Percentiles rank a stretch among this genome's conserved stretches.
Evolutionary conservation across 2,329 filamentous ascomycete species (phyloP).

Genomic region (Fusarium sp.): DNA sequence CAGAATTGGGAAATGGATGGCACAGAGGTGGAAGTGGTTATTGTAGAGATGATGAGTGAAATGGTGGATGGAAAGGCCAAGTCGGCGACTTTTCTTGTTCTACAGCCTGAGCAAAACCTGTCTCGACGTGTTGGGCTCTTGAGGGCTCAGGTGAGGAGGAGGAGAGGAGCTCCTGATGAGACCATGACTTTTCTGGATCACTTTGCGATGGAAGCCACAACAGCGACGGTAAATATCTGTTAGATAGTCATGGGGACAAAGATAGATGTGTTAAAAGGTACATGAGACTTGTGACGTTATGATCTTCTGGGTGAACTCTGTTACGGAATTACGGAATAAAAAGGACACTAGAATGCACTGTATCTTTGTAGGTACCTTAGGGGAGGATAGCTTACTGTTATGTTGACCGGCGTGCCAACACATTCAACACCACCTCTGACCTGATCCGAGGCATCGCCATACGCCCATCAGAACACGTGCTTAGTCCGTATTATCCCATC

Average conservation of each 20-base stretch:
- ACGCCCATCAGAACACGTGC: not conserved
- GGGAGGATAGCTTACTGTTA: not conserved
- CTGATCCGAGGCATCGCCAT: not conserved
- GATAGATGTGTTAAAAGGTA: not conserved
- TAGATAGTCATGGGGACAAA: not conserved
- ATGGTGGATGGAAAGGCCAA: not conserved
- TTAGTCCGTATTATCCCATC: not conserved
- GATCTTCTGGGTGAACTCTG: not conserved
- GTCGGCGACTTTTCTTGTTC: not conserved
- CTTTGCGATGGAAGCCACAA: not conserved
- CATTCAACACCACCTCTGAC: not conserved
- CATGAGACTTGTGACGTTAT: not conserved
- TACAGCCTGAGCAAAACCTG: not conserved
- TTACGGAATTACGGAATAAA: not conserved
- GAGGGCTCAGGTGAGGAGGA: not conserved
- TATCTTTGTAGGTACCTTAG: not conserved
- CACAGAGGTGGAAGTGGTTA: not conserved
- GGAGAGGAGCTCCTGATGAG: not conserved
- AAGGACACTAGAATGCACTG: not conserved
- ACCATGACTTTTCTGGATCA: not conserved
- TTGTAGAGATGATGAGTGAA: not conserved
- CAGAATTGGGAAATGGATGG: not conserved
- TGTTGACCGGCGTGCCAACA: not conserved
- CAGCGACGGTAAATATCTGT: not conserved
- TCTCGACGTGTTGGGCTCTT: not conserved